These are phyloP conservation scores for Candida piceae DNA, from an alignment of 805 yeast species.

Conservation along the genomic window DNA sequence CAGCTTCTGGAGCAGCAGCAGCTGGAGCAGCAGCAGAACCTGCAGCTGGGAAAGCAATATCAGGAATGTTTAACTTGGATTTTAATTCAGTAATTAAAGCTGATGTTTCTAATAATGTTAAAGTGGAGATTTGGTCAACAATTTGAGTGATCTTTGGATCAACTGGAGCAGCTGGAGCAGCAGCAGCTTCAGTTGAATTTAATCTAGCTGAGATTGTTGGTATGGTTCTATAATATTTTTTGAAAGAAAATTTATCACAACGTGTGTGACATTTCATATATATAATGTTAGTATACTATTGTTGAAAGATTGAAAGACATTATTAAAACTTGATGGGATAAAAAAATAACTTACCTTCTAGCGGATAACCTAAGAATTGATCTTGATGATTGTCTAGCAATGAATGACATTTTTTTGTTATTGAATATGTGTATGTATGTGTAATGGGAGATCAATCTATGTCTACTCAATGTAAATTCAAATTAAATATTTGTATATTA, in stretches of 20 bases:
- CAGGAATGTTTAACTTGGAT: constrained; percentile 85
- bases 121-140: constrained; percentile 84
- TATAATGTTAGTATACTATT: not conserved
- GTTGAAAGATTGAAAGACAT: too few relatives aligned
- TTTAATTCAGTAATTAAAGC: constrained; percentile 74
- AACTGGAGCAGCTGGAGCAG: constrained; percentile 44
- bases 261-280: too few relatives aligned
- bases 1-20: constrained; percentile 67
- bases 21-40: constrained; percentile 62
- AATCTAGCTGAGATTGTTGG: constrained; percentile 32
- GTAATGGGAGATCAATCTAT: not conserved
- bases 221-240: constrained; percentile 1
- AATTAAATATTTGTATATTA: too few relatives aligned
- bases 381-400: constrained; percentile 19
- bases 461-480: not conserved
- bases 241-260: too few relatives aligned
- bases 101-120: constrained; percentile 93
- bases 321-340: not conserved
- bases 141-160: constrained; percentile 85
- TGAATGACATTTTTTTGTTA: constrained; percentile 17
- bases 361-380: constrained; percentile 14
- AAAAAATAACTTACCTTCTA: constrained; percentile 8
- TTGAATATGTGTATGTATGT: not conserved
- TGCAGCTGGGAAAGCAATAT: constrained; percentile 64
- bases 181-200: constrained; percentile 39